Percentiles rank a stretch among this genome's conserved stretches.
Evolutionary conservation across 148 eudicot species (phyloP).

Genomic region (Dianthus caryophyllus): DNA sequence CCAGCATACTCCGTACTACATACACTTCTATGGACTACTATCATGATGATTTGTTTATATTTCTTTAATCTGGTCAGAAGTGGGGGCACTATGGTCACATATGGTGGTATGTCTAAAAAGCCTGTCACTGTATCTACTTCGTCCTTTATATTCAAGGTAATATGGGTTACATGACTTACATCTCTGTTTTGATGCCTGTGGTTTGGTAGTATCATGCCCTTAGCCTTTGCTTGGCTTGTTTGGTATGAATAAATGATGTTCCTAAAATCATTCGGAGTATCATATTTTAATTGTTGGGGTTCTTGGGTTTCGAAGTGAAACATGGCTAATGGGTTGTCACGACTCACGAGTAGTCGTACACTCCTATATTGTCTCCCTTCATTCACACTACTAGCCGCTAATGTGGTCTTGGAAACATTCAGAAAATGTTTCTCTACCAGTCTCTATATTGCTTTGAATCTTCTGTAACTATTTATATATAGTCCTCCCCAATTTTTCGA

Average conservation of each 20-base stretch:
- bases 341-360: too few species aligned
- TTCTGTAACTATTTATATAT: not conserved
- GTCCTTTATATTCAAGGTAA: slow-evolving; percentile 89
- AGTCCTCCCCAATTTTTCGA: not conserved
- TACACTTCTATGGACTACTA: not conserved
- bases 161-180: not conserved
- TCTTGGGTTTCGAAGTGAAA: not conserved
- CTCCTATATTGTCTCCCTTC: not conserved
- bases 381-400: not conserved
- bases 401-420: not conserved
- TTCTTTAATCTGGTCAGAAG: slow-evolving; percentile 35
- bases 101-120: slow-evolving; percentile 96
- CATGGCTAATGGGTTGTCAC: not conserved
- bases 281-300: not conserved
- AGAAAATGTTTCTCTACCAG: not conserved
- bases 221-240: not conserved
- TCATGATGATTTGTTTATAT: not conserved
- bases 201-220: not conserved
- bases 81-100: slow-evolving; percentile 97
- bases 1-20: not conserved
- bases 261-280: not conserved
- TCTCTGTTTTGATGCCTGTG: slow-evolving; percentile 1
- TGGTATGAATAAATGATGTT: not conserved
- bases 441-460: not conserved
- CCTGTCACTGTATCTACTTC: slow-evolving; percentile 80